phyloP scores from a whole-genome alignment of 148 eudicot genomes.

The Rhododendron mucronatum region DNA sequence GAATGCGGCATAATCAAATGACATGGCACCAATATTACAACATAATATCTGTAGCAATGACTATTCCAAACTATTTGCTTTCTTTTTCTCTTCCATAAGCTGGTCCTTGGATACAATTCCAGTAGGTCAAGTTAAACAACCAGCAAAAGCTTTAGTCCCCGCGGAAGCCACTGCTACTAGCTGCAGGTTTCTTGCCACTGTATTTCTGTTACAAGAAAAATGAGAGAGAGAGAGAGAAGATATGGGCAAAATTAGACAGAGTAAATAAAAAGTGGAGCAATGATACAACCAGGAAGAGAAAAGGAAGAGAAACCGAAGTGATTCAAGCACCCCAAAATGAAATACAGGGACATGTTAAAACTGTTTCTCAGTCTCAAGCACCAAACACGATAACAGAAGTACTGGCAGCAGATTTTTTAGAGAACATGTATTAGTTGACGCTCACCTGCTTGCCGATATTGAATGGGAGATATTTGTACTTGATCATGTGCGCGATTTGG shows the following conservation, averaged over 20 bases:
- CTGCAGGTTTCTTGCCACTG: conserved; percentile 52
- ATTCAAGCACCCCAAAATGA: conserved; percentile 1
- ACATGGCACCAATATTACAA: background rate
- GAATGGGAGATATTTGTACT: conserved; percentile 81
- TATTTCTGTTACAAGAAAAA: conserved; percentile 43
- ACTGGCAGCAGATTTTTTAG: background rate
- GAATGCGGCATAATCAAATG: background rate
- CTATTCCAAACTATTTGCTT: background rate
- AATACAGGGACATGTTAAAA: background rate
- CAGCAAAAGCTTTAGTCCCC: conserved; percentile 22
- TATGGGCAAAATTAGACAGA: background rate
- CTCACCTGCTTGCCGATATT: conserved; percentile 83
- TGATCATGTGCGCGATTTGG: conserved; percentile 86
- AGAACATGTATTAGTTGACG: background rate
- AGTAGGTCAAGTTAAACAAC: background rate
- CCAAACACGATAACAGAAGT: background rate
- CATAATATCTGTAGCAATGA: background rate
- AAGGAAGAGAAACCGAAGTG: background rate
- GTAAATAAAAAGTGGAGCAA: background rate
- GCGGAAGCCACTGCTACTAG: conserved; percentile 28
- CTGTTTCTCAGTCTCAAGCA: background rate
- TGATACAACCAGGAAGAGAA: background rate
- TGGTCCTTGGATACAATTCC: background rate
- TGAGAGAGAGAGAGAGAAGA: background rate
- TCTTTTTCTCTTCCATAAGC: background rate